Conservation (phyloP, 2,329 filamentous ascomycete species). For the Ophiobolus disseminans region DNA sequence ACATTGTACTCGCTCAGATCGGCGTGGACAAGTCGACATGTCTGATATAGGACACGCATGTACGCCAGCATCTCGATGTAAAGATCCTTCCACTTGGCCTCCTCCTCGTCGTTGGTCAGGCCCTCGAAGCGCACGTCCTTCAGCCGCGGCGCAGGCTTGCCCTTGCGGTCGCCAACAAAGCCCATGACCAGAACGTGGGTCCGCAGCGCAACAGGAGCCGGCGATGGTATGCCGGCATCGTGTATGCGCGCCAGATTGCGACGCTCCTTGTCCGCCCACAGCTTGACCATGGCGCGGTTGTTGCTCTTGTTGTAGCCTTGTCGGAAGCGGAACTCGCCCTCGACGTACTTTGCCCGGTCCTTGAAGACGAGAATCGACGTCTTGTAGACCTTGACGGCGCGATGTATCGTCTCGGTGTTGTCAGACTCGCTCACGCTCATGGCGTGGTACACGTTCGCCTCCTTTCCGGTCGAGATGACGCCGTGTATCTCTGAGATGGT, state of each 20-base stretch:
- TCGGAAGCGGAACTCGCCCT: conserved; percentile 90
- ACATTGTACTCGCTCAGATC: conserved; percentile 99
- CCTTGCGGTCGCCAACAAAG: conserved; percentile 86
- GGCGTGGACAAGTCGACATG: conserved; percentile 89
- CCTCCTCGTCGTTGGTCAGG: conserved; percentile 62
- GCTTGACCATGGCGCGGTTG: conserved; percentile 95
- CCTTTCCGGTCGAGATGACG: conserved; percentile 94
- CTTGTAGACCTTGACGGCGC: conserved; percentile 99
- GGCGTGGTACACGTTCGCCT: conserved; percentile 97
- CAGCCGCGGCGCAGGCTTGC: conserved; percentile 85
- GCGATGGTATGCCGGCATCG: conserved; percentile 84
- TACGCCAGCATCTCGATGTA: conserved; percentile 85
- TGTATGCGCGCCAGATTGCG: conserved; percentile 88
- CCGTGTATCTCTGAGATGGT: conserved; percentile 92
- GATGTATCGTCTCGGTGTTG: conserved; percentile 63
- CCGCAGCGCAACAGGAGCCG: conserved; percentile 86
- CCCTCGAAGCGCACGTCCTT: conserved; percentile 81
- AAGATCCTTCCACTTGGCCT: conserved; percentile 75
- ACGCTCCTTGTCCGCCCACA: conserved; percentile 99
- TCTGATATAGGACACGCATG: conserved; percentile 93
- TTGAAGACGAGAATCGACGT: conserved; percentile 98
- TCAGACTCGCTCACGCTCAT: conserved; percentile 66
- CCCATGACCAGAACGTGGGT: conserved; percentile 96
- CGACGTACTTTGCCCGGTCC: conserved; percentile 94
- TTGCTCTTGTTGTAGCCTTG: conserved; percentile 92